phyloP scores from a whole-genome alignment of 1,284 basidiomycete species.

The Xanthoconium separans region DNA sequence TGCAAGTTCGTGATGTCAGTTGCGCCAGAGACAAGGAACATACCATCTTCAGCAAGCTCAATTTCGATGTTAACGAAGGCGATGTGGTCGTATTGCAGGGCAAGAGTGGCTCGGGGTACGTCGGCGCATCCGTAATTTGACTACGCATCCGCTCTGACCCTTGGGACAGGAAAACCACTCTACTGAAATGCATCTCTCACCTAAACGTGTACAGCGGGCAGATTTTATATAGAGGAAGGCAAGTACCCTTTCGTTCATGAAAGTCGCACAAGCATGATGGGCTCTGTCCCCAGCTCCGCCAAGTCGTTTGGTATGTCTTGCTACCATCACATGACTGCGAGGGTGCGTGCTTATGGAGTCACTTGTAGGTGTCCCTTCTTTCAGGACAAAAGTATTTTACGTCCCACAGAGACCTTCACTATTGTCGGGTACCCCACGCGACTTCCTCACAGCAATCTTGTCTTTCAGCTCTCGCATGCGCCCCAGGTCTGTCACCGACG shows the following conservation, averaged over 20 bases:
- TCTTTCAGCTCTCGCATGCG: conserved; percentile 54
- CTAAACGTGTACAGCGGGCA: conserved; percentile 71
- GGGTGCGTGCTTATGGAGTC: conserved; percentile 2
- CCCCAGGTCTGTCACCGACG: conserved; percentile 20
- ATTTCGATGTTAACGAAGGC: conserved; percentile 61
- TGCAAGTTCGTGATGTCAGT: conserved; percentile 26
- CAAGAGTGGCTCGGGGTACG: conserved; percentile 67
- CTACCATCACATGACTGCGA: background rate
- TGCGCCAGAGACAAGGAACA: conserved; percentile 29
- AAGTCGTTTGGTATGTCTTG: conserved; percentile 48
- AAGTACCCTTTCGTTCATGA: conserved; percentile 9
- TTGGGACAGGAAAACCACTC: conserved; percentile 64
- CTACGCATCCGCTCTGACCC: conserved; percentile 1
- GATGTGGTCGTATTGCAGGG: conserved; percentile 76
- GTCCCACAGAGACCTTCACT: conserved; percentile 84
- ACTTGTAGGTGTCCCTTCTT: conserved; percentile 64
- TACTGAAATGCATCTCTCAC: conserved; percentile 82
- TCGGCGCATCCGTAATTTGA: background rate
- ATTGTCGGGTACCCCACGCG: conserved; percentile 75
- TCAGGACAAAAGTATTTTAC: conserved; percentile 77
- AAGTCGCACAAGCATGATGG: background rate
- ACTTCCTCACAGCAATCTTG: conserved; percentile 62
- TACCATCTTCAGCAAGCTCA: conserved; percentile 53
- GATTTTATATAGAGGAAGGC: conserved; percentile 67
- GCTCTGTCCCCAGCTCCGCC: conserved; percentile 43